Evolutionary conservation across 78 protist genomes (phyloP).

Genomic region (Dictyostelium brefeldianum): DNA sequence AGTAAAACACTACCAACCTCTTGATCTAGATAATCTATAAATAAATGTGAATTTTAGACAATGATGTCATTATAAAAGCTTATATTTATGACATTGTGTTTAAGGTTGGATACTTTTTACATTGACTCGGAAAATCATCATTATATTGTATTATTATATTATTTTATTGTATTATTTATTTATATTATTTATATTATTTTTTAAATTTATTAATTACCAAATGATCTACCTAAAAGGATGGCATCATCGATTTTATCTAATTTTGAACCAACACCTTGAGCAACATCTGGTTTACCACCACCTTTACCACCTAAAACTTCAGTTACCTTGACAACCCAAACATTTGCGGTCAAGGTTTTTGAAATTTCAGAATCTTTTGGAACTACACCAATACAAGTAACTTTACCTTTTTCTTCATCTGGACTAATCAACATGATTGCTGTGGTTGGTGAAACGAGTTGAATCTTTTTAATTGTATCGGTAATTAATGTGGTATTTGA

Average conservation of each 20-base stretch:
- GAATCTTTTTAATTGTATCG: slow-evolving; percentile 61
- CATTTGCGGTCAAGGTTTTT: slow-evolving; percentile 68
- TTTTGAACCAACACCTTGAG: slow-evolving; percentile 83
- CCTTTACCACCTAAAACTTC: slow-evolving; percentile 80
- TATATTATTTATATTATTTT: too few relatives aligned
- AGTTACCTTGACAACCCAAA: slow-evolving; percentile 69
- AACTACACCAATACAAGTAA: slow-evolving; percentile 37
- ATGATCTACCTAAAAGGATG: slow-evolving; percentile 15
- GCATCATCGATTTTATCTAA: slow-evolving; percentile 64
- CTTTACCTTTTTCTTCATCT: slow-evolving; percentile 65
- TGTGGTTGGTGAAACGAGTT: slow-evolving; percentile 33
- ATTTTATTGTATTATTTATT: too few relatives aligned
- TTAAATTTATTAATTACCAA: slow-evolving; percentile 5
- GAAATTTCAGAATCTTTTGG: slow-evolving; percentile 41
- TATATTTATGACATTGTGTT: too few relatives aligned
- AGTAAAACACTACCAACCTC: too few relatives aligned
- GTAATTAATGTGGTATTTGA: slow-evolving; percentile 44
- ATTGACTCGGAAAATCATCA: too few relatives aligned
- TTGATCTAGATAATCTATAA: too few relatives aligned
- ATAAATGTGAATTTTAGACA: too few relatives aligned
- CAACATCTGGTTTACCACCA: slow-evolving; percentile 84
- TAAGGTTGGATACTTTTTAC: too few relatives aligned
- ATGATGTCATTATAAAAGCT: too few relatives aligned
- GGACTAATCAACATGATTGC: slow-evolving; percentile 52
- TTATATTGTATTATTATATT: too few relatives aligned